phyloP scores from a whole-genome alignment of 805 yeast genomes.

The Schizosaccharomyces lindneri region DNA sequence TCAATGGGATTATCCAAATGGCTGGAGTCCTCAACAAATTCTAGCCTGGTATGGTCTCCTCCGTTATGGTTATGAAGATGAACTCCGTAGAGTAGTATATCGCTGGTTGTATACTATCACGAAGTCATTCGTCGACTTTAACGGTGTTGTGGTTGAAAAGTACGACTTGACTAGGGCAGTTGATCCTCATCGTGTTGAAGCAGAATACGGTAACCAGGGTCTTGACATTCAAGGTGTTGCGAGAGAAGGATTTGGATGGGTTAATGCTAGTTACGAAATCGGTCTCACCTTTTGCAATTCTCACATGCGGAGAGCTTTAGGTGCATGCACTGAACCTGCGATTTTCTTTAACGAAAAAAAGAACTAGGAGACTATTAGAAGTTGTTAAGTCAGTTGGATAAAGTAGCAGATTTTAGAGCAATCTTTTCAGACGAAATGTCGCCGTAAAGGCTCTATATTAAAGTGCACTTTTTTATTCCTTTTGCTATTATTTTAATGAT shows the following conservation, averaged over 20 bases:
- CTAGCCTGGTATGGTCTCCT: constrained; percentile 71
- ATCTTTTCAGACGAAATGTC: neutral
- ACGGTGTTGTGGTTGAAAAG: constrained; percentile 87
- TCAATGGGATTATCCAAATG: constrained; percentile 95
- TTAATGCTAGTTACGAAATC: constrained; percentile 57
- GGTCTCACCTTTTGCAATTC: constrained; percentile 45
- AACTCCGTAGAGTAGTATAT: constrained; percentile 47
- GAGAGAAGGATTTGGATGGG: constrained; percentile 96
- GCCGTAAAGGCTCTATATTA: too few species aligned
- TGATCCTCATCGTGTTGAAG: constrained; percentile 77
- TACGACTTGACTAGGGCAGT: constrained; percentile 66
- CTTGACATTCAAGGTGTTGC: constrained; percentile 79
- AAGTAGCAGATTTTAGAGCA: neutral
- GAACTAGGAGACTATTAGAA: neutral
- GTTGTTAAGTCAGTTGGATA: too few species aligned
- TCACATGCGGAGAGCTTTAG: constrained; percentile 52
- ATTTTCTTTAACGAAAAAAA: constrained; percentile 21
- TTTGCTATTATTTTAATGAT: too few species aligned
- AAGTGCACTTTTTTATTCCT: too few species aligned
- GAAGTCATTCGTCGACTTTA: constrained; percentile 69
- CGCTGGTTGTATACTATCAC: constrained; percentile 83
- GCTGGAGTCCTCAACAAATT: constrained; percentile 98
- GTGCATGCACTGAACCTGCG: constrained; percentile 50
- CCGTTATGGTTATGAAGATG: constrained; percentile 41
- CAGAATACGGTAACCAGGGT: constrained; percentile 95